Conservation (phyloP, 495 filamentous ascomycete genomes). For the Neurospora sp. region DNA sequence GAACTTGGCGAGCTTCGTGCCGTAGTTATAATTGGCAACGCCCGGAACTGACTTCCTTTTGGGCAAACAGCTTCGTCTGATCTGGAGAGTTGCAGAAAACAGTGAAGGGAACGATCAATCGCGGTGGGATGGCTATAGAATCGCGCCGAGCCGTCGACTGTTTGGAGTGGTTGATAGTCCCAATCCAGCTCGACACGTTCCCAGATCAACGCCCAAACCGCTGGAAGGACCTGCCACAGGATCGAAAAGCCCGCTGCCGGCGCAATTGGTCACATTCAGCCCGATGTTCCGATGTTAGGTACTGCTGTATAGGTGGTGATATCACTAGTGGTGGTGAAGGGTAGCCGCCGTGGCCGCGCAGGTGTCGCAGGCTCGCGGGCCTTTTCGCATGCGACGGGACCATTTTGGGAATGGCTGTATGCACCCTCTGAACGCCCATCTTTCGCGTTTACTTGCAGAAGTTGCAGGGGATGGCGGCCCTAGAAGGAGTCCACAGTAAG, state of each 20-base stretch:
- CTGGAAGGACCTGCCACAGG: not conserved
- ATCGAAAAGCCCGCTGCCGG: not conserved
- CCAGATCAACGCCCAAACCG: not conserved
- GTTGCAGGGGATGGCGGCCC: not conserved
- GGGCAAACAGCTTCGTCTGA: not conserved
- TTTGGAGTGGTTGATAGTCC: not conserved
- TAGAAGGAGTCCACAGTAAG: not conserved
- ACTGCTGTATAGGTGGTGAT: not conserved
- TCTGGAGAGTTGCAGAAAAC: not conserved
- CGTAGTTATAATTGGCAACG: not conserved
- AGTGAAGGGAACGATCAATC: not conserved
- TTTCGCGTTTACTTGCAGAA: not conserved
- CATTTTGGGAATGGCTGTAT: not conserved
- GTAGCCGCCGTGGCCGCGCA: not conserved
- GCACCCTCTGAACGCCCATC: not conserved
- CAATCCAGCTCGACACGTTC: not conserved
- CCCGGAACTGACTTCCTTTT: too few relatives aligned
- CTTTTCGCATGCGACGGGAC: not conserved
- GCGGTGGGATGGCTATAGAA: not conserved
- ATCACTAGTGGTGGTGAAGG: not conserved
- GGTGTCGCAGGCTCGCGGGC: not conserved
- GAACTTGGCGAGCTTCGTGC: not conserved
- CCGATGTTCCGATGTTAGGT: not conserved
- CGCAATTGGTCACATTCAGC: not conserved
- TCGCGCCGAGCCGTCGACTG: not conserved